Percentiles rank a stretch among this genome's conserved stretches.
Evolutionary conservation across 2,329 filamentous ascomycete species (phyloP).

Genomic region (Beauveria sp.): DNA sequence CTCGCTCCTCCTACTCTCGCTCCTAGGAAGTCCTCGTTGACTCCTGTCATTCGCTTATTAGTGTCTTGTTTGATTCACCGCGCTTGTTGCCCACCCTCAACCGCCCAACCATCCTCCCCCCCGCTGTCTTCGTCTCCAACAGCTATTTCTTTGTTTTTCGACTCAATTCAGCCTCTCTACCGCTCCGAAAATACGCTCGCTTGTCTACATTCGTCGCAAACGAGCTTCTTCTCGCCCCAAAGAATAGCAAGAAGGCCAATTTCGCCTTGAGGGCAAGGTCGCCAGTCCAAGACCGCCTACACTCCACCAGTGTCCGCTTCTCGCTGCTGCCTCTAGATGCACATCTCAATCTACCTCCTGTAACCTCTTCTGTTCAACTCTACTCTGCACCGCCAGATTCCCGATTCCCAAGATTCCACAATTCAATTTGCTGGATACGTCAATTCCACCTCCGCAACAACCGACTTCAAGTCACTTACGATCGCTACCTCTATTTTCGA

Average conservation of each 20-base stretch:
- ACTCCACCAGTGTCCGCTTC: background rate
- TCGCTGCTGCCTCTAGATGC: conserved; percentile 3
- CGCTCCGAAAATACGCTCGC: background rate
- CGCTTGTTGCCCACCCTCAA: conserved; percentile 26
- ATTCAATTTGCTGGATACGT: conserved; percentile 5
- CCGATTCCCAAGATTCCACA: background rate
- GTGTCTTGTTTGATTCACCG: conserved; percentile 44
- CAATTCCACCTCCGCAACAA: conserved; percentile 4
- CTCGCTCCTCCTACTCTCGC: conserved; percentile 24
- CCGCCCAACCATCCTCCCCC: conserved; percentile 12
- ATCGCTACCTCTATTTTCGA: conserved; percentile 27
- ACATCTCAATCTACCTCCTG: conserved; percentile 1
- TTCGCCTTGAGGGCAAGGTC: background rate
- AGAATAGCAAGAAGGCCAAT: background rate
- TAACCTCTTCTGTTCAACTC: background rate
- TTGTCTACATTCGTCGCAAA: background rate
- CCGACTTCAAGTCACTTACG: conserved; percentile 20
- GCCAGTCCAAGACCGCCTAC: background rate
- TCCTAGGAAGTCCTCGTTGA: conserved; percentile 64
- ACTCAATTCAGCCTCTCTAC: background rate
- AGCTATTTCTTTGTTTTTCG: background rate
- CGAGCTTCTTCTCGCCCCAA: background rate
- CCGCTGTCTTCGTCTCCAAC: conserved; percentile 8
- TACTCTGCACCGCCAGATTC: background rate
- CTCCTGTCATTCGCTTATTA: conserved; percentile 66